A percentile compares a stretch with the other conserved stretches of the same genome.
phyloP scores from a whole-genome alignment of 495 filamentous ascomycete genomes.

The Penicillium salamii region DNA sequence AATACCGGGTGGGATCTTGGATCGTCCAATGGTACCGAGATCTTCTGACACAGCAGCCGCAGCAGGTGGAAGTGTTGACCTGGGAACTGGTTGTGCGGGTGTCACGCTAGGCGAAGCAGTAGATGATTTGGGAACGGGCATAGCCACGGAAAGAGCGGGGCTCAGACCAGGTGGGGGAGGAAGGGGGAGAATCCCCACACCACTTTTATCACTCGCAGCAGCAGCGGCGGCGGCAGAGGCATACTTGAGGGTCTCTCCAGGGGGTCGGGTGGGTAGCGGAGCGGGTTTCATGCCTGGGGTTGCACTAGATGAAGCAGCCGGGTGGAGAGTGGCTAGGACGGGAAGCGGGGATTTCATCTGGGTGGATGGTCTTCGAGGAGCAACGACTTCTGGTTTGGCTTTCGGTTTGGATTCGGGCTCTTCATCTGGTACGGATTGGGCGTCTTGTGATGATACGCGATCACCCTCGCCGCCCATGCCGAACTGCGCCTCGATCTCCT shows the following conservation, averaged over 20 bases:
- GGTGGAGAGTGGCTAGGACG: slow-evolving; percentile 73
- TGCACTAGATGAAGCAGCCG: slow-evolving; percentile 52
- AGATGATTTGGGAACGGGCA: slow-evolving; percentile 45
- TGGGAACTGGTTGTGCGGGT: slow-evolving; percentile 51
- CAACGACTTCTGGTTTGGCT: slow-evolving; percentile 42
- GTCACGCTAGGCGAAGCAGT: slow-evolving; percentile 53
- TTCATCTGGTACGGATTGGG: slow-evolving; percentile 89
- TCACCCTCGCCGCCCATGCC: slow-evolving; percentile 83
- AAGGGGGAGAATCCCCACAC: slow-evolving; percentile 86
- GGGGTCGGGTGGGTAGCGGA: slow-evolving; percentile 74
- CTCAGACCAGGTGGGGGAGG: slow-evolving; percentile 77
- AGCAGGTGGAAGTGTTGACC: slow-evolving; percentile 31
- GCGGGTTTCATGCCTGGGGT: slow-evolving; percentile 88
- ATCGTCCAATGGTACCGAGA: slow-evolving; percentile 28
- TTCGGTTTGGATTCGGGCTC: slow-evolving; percentile 60
- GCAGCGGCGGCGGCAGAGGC: slow-evolving; percentile 94
- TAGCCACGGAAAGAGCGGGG: slow-evolving; percentile 41
- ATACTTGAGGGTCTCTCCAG: slow-evolving; percentile 91
- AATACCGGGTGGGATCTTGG: slow-evolving; percentile 43
- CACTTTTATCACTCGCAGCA: slow-evolving; percentile 83
- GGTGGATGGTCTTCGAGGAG: slow-evolving; percentile 73
- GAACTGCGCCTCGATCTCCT: slow-evolving; percentile 78
- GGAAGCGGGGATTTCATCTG: slow-evolving; percentile 94
- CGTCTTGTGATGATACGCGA: slow-evolving; percentile 88
- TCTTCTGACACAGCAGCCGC: slow-evolving; percentile 36